Evolutionary conservation across 106 monocot species (phyloP).

Genomic region (Platanthera zijinensis): DNA sequence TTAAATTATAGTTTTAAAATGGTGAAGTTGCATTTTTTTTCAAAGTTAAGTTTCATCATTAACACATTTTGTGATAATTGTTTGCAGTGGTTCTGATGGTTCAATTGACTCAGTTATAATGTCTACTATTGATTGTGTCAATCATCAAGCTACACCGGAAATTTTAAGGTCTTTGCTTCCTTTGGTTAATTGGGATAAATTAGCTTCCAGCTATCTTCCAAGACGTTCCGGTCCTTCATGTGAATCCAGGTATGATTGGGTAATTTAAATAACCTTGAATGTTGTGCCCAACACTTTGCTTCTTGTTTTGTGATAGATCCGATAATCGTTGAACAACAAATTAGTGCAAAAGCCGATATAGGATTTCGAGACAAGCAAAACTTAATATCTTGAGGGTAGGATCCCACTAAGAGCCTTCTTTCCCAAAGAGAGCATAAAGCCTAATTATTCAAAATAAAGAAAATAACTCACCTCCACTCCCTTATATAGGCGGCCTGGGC

Average conservation of each 20-base stretch:
- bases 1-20: background rate
- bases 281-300: background rate
- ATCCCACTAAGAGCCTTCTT: too few relatives aligned
- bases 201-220: conserved; percentile 83
- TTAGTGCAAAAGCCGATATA: too few relatives aligned
- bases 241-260: conserved; percentile 65
- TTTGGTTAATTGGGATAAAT: conserved; percentile 70
- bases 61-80: conserved; percentile 6
- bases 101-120: conserved; percentile 28
- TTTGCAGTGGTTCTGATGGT: conserved; percentile 49
- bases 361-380: too few relatives aligned
- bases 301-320: background rate
- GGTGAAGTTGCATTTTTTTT: background rate
- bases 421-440: too few relatives aligned
- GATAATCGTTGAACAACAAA: too few relatives aligned
- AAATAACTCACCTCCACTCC: too few relatives aligned
- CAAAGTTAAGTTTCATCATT: background rate
- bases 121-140: conserved; percentile 18
- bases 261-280: background rate
- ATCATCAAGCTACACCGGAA: conserved; percentile 67
- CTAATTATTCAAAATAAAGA: too few relatives aligned
- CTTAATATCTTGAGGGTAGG: too few relatives aligned
- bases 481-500: too few relatives aligned
- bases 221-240: conserved; percentile 77
- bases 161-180: conserved; percentile 62